A percentile compares a stretch with the other conserved stretches of the same genome.
Conservation (phyloP, 2,329 filamentous ascomycete genomes). For the Claviceps monticola region DNA sequence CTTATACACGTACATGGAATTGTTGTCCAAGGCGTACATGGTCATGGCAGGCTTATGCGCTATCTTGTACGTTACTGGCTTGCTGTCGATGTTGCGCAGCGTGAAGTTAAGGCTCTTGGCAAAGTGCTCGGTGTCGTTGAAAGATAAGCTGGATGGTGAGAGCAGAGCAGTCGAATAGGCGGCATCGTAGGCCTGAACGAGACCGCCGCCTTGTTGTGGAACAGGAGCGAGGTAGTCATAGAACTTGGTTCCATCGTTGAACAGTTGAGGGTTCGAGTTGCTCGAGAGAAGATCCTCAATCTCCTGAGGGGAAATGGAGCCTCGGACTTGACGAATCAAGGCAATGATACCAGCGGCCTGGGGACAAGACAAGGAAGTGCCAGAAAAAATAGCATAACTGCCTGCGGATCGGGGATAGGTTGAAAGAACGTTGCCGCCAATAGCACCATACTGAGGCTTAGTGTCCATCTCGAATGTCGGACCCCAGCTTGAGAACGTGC, state of each 20-base stretch:
- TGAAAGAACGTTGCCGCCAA: slow-evolving; percentile 44
- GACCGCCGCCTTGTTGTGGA: slow-evolving; percentile 45
- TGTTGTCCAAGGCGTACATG: slow-evolving; percentile 32
- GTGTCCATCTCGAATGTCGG: slow-evolving; percentile 44
- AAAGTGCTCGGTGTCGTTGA: slow-evolving; percentile 51
- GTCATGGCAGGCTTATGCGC: slow-evolving; percentile 36
- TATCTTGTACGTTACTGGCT: slow-evolving; percentile 36
- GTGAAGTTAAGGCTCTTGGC: slow-evolving; percentile 34
- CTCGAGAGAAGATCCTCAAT: slow-evolving; percentile 36
- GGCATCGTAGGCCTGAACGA: slow-evolving; percentile 46
- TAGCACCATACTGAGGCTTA: slow-evolving; percentile 41
- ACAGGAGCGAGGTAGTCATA: slow-evolving; percentile 35
- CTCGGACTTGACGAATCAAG: slow-evolving; percentile 36
- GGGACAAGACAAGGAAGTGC: slow-evolving; percentile 48
- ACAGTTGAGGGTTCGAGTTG: slow-evolving; percentile 33
- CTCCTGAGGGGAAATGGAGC: slow-evolving; percentile 33
- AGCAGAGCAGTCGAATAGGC: slow-evolving; percentile 39
- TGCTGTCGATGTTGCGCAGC: slow-evolving; percentile 38
- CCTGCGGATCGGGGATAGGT: slow-evolving; percentile 35
- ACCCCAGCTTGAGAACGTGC: slow-evolving; percentile 43
- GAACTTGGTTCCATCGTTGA: slow-evolving; percentile 28
- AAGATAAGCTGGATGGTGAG: slow-evolving; percentile 42
- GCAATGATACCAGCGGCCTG: slow-evolving; percentile 40
- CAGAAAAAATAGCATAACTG: slow-evolving; percentile 37
- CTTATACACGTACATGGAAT: slow-evolving; percentile 19